Base-by-base conservation (phyloP, 345 rosid genomes). In the Capsella bursapastoris region DNA sequence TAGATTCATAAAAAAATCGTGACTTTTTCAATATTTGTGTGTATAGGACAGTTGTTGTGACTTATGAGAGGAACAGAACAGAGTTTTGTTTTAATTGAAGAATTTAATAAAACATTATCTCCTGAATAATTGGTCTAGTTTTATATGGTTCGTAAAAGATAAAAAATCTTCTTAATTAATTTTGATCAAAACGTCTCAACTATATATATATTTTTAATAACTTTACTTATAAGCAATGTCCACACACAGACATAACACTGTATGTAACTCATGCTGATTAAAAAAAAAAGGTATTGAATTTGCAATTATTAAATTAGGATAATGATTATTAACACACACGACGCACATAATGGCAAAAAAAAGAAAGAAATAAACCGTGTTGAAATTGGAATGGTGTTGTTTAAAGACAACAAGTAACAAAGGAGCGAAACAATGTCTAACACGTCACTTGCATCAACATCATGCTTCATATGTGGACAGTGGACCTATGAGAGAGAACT, bases 351-450 rank as follows among this genome's bases (percentile, higher is more conserved):
- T 34, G 37, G 37, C 6, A 34, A 34, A 6, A 34, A 7, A 37
- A 8, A 38, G 43, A 41, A 43, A 34, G 8, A 66, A 50, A 38
- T 16, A 13, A 63, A 63, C 22, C 69, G 76, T 72, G 76, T 72
- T 27, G 66, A 25, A n/a, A 34, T 34, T 49, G 13, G 32, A 28
- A 28, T 51, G n/a, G 43, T 22, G 16, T 44, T 28, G 63, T 64
- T 71, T n/a, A 60, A 60, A 6, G 25, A n/a, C 49, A 70, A 49
- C 44, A 55, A 41, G 74, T 55, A 32, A 48, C 38, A 37, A 37
- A 16, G 38, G 32, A 52, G 16, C 12, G 16, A 67, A 61, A 4
- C 45, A 61, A 15, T 61, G 68, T 62, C 59, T 16, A 8, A 44
- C 70, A 72, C 76, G 76, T 43, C 41, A 72, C 44, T 29, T 57